A percentile compares a stretch with the other conserved stretches of the same genome.
Evolutionary conservation across 306 rosid species (phyloP).

Genomic region (Canavalia gladiata): DNA sequence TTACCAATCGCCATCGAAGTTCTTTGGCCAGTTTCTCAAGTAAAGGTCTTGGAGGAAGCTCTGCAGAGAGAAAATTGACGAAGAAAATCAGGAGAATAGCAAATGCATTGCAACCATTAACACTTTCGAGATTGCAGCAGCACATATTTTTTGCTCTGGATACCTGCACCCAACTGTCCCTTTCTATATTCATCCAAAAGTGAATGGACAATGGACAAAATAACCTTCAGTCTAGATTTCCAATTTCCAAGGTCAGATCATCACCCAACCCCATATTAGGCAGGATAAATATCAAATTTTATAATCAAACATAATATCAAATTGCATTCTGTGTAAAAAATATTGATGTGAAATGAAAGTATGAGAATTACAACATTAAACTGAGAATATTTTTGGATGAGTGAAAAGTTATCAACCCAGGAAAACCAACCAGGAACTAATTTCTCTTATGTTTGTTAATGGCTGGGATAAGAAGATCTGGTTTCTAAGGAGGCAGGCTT

Average conservation of each 20-base stretch:
- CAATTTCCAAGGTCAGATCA: slow-evolving; percentile 7
- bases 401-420: not conserved
- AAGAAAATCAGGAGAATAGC: slow-evolving; percentile 40
- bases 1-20: slow-evolving; percentile 81
- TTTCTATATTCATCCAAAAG: slow-evolving; percentile 7
- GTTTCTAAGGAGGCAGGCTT: not conserved
- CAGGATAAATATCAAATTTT: not conserved
- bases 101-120: slow-evolving; percentile 11
- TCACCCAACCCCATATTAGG: slow-evolving; percentile 25
- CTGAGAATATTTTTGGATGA: not conserved
- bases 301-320: not conserved
- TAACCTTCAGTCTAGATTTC: not conserved
- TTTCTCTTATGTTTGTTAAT: not conserved
- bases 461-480: not conserved
- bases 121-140: slow-evolving; percentile 32
- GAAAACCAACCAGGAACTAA: slow-evolving; percentile 7
- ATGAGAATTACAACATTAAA: not conserved
- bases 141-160: slow-evolving; percentile 2
- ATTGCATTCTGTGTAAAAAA: not conserved
- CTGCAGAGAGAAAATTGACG: slow-evolving; percentile 58
- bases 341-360: not conserved
- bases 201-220: not conserved
- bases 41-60: slow-evolving; percentile 93
- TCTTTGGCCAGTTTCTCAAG: slow-evolving; percentile 91
- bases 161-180: slow-evolving; percentile 11